Percentiles rank a stretch among this genome's conserved stretches.
Conservation (phyloP, 2,329 filamentous ascomycete species). For the Paracamarosporium sp. region DNA sequence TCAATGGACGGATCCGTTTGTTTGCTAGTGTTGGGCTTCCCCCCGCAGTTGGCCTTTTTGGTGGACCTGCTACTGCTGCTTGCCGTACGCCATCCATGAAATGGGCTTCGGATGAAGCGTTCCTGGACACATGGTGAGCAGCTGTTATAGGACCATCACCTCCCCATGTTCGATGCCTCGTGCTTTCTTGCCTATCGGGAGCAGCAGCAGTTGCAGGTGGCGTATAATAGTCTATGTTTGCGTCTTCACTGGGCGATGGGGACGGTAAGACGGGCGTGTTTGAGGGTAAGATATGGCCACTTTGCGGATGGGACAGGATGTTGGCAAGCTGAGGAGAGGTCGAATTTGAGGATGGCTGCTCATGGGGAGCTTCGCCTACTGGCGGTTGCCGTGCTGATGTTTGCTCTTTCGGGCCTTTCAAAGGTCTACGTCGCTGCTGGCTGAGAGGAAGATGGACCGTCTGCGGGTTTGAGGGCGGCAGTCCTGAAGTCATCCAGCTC, state of each 20-base stretch:
- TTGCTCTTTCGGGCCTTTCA: slow-evolving; percentile 11
- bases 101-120: neutral
- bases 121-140: neutral
- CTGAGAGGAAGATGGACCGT: too few relatives aligned
- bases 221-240: neutral
- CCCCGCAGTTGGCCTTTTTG: slow-evolving; percentile 4
- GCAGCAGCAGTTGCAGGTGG: neutral
- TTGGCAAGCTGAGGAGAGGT: slow-evolving; percentile 44
- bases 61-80: neutral
- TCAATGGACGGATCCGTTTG: slow-evolving; percentile 7
- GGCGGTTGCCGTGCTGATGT: neutral
- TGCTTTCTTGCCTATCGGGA: neutral
- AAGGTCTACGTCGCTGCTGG: slow-evolving; percentile 19
- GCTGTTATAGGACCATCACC: neutral
- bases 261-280: slow-evolving; percentile 61
- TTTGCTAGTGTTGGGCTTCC: neutral
- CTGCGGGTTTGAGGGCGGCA: too few relatives aligned
- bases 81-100: slow-evolving; percentile 7
- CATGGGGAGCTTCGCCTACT: neutral
- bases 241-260: slow-evolving; percentile 68
- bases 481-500: slow-evolving; percentile 37
- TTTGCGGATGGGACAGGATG: slow-evolving; percentile 15
- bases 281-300: slow-evolving; percentile 3
- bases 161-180: neutral
- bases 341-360: slow-evolving; percentile 37